Conservation (phyloP, 2,329 filamentous ascomycete genomes). For the Penicillium brasilianum region DNA sequence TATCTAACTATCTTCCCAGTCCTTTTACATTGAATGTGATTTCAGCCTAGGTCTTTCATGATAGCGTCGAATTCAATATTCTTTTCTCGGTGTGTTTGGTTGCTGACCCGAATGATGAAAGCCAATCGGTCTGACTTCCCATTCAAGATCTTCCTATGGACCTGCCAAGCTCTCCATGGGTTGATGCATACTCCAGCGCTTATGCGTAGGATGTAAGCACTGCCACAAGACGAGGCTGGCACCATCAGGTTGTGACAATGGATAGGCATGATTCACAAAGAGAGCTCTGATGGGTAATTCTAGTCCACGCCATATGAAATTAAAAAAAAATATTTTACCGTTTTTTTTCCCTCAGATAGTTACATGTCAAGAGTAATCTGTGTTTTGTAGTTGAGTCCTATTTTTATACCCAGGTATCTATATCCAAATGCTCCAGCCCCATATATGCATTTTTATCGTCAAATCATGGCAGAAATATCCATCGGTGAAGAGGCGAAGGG, state of each 20-base stretch:
- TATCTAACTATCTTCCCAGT: neutral
- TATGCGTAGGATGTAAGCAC: constrained; percentile 39
- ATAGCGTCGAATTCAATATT: neutral
- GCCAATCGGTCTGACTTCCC: constrained; percentile 34
- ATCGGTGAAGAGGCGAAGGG: constrained; percentile 15
- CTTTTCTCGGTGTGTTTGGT: neutral
- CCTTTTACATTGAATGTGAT: neutral
- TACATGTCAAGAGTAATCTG: neutral
- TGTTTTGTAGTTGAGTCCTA: constrained; percentile 12
- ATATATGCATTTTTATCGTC: constrained; percentile 37
- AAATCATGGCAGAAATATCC: constrained; percentile 33
- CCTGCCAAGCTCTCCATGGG: neutral
- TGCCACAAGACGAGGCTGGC: constrained; percentile 7
- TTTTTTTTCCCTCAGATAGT: neutral
- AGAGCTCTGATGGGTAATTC: constrained; percentile 48
- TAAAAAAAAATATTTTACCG: neutral
- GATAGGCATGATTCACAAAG: constrained; percentile 44
- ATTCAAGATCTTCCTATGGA: constrained; percentile 6
- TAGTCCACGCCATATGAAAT: neutral
- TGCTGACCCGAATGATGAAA: constrained; percentile 42
- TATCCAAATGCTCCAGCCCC: constrained; percentile 36
- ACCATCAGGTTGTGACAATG: constrained; percentile 12
- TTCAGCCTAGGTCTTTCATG: neutral
- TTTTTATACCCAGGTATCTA: constrained; percentile 33
- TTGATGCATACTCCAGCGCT: constrained; percentile 40